Conservation (phyloP, 768 basidiomycete genomes). For the Lentinula guzmanii region DNA sequence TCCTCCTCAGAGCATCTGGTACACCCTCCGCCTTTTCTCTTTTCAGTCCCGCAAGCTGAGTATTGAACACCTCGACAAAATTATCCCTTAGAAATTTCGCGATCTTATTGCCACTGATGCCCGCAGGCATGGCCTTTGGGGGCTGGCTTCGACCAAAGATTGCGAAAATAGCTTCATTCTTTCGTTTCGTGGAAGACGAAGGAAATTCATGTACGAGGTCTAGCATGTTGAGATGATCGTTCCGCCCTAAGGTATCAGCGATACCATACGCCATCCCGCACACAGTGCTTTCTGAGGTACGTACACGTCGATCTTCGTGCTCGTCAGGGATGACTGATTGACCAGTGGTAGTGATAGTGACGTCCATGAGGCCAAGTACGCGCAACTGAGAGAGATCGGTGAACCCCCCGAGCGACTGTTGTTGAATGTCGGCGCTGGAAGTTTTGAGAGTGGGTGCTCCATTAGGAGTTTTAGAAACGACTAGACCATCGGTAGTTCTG, state of each 20-base stretch:
- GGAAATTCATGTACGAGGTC: slow-evolving; percentile 91
- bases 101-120: slow-evolving; percentile 56
- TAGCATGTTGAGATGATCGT: slow-evolving; percentile 80
- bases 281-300: slow-evolving; percentile 84
- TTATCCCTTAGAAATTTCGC: slow-evolving; percentile 83
- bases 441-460: too few species aligned
- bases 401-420: slow-evolving; percentile 70
- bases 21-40: slow-evolving; percentile 47
- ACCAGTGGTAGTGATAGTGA: slow-evolving; percentile 68
- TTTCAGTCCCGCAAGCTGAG: slow-evolving; percentile 48
- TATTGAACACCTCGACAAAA: slow-evolving; percentile 58
- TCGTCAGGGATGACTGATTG: slow-evolving; percentile 70
- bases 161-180: slow-evolving; percentile 86
- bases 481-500: neutral
- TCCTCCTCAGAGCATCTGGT: slow-evolving; percentile 74
- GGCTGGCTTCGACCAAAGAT: slow-evolving; percentile 84
- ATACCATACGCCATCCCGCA: slow-evolving; percentile 95
- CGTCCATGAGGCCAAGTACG: slow-evolving; percentile 96
- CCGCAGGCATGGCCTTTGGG: slow-evolving; percentile 31
- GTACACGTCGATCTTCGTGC: slow-evolving; percentile 82
- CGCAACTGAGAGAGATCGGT: slow-evolving; percentile 78
- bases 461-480: neutral
- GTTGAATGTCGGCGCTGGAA: slow-evolving; percentile 12
- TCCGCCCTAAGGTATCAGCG: slow-evolving; percentile 81
- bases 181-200: slow-evolving; percentile 27